phyloP scores from a whole-genome alignment of 2,329 filamentous ascomycete genomes.

The Hymenoscyphus occultus region DNA sequence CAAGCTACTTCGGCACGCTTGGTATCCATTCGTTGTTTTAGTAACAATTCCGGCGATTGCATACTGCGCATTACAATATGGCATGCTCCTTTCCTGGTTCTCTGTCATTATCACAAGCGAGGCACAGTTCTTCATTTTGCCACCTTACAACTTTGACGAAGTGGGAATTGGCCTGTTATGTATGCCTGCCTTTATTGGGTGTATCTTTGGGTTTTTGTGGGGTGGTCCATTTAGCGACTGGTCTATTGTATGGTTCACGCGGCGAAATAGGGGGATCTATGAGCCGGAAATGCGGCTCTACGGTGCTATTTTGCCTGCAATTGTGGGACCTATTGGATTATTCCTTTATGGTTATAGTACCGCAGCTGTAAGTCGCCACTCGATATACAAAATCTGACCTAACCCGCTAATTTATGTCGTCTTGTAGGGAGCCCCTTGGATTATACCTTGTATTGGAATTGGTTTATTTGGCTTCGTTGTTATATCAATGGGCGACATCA shows the following conservation, averaged over 20 bases:
- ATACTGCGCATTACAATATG: conserved; percentile 40
- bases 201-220: conserved; percentile 36
- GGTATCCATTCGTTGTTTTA: conserved; percentile 40
- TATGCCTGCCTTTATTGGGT: conserved; percentile 42
- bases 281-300: conserved; percentile 46
- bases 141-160: conserved; percentile 42
- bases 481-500: conserved; percentile 9
- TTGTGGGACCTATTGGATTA: conserved; percentile 13
- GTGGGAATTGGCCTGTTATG: conserved; percentile 41
- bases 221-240: conserved; percentile 39
- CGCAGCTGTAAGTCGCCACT: conserved; percentile 5
- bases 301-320: conserved; percentile 7
- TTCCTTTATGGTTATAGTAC: conserved; percentile 15
- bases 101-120: conserved; percentile 40
- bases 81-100: conserved; percentile 39
- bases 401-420: not conserved
- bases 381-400: not conserved
- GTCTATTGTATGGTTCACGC: conserved; percentile 38
- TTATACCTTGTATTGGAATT: conserved; percentile 16
- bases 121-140: conserved; percentile 38
- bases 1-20: conserved; percentile 37
- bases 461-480: conserved; percentile 14
- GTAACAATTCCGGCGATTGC: conserved; percentile 40
- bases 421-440: conserved; percentile 14
- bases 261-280: conserved; percentile 37